Conservation (phyloP, 805 yeast species). For the Saccharomycopsis vini region DNA sequence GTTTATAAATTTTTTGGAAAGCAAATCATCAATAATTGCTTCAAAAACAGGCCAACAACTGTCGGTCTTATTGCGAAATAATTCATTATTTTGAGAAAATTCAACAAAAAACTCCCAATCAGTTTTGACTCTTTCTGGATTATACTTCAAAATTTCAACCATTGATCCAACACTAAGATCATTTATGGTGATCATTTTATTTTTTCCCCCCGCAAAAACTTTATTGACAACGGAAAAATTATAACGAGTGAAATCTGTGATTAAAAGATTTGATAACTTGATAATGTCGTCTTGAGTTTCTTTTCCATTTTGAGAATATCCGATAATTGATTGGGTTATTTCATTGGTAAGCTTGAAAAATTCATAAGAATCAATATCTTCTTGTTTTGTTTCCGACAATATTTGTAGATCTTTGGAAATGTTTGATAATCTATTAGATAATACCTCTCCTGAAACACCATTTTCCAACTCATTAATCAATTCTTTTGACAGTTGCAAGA, state of each 20-base stretch:
- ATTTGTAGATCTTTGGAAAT: too few relatives aligned
- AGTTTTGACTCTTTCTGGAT: conserved; percentile 30
- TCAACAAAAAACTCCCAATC: conserved; percentile 26
- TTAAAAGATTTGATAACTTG: background rate
- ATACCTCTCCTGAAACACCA: too few relatives aligned
- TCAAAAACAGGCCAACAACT: background rate
- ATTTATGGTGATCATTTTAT: background rate
- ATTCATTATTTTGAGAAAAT: conserved; percentile 3
- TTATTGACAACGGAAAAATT: background rate
- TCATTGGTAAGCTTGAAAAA: background rate
- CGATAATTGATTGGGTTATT: background rate
- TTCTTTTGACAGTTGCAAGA: too few relatives aligned
- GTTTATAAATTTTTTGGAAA: too few relatives aligned
- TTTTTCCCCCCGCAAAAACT: too few relatives aligned
- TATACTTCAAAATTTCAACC: conserved; percentile 25
- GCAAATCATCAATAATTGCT: background rate
- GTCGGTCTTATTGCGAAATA: too few relatives aligned
- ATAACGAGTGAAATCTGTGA: background rate
- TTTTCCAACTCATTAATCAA: too few relatives aligned
- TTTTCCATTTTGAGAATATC: too few relatives aligned
- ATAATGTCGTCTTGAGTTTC: background rate
- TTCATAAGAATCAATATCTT: background rate
- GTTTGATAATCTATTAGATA: too few relatives aligned
- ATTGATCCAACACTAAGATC: conserved; percentile 15
- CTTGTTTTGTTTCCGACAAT: too few relatives aligned